A percentile compares a stretch with the other conserved stretches of the same genome.
These are phyloP conservation scores for Silene uniflora DNA, from an alignment of 148 eudicot species.

Conservation along the genomic window DNA sequence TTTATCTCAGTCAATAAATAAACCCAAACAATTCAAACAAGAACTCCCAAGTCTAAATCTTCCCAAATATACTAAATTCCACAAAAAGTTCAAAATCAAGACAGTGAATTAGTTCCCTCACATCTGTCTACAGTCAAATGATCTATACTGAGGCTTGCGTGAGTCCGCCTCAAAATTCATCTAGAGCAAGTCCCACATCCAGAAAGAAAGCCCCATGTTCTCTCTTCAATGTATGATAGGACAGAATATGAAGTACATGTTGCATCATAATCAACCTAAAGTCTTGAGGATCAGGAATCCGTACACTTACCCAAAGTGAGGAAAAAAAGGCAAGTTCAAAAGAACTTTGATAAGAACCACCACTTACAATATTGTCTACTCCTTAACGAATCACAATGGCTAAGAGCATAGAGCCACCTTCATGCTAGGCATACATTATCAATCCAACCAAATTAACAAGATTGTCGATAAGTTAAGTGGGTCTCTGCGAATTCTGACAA, in stretches of 20 bases:
- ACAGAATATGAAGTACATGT: background rate
- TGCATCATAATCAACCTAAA: background rate
- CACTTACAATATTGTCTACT: background rate
- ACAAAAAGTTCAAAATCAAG: background rate
- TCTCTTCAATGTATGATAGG: background rate
- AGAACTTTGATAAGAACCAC: background rate
- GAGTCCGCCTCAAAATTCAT: background rate
- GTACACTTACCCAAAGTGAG: background rate
- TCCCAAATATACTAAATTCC: background rate
- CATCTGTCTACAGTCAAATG: background rate
- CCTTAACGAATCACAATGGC: background rate
- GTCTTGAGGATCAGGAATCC: background rate
- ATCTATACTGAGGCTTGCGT: background rate
- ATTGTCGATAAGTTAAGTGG: background rate
- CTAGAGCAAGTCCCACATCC: background rate
- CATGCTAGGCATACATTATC: background rate
- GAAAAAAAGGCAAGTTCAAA: background rate
- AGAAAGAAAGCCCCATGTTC: background rate
- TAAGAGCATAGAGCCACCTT: slow-evolving; percentile 4
- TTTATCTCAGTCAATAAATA: too few relatives aligned
- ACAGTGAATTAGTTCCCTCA: background rate
- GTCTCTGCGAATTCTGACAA: background rate
- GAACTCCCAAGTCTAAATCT: background rate
- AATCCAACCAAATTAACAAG: background rate
- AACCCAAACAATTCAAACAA: background rate